Evolutionary conservation across 768 basidiomycete species (phyloP).

Genomic region (Pseudohyphozyma bogoriensis): DNA sequence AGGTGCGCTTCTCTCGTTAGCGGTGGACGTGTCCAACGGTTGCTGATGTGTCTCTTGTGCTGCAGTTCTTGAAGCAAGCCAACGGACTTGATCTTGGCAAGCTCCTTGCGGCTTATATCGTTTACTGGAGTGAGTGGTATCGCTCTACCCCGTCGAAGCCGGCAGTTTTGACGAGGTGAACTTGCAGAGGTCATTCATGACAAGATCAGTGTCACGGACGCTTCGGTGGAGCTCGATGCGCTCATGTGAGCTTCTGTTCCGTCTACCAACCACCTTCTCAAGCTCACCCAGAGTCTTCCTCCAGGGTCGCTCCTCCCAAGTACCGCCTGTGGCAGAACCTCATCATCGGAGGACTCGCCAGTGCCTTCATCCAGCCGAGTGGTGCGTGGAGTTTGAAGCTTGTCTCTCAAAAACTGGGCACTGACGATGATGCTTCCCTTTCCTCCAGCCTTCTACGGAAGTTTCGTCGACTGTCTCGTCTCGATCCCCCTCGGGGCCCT

Average conservation of each 20-base stretch:
- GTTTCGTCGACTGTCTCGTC: slow-evolving; percentile 64
- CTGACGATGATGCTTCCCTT: slow-evolving; percentile 27
- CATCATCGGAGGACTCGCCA: slow-evolving; percentile 55
- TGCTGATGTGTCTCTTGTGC: neutral
- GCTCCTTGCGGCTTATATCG: slow-evolving; percentile 41
- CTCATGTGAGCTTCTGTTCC: slow-evolving; percentile 62
- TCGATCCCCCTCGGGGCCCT: slow-evolving; percentile 66
- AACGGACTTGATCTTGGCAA: slow-evolving; percentile 63
- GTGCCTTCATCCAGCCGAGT: slow-evolving; percentile 19
- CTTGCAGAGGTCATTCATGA: slow-evolving; percentile 65
- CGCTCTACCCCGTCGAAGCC: slow-evolving; percentile 47
- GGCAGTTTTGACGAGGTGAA: neutral
- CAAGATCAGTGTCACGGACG: slow-evolving; percentile 61
- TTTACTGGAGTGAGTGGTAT: slow-evolving; percentile 40
- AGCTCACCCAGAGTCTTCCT: too few relatives aligned
- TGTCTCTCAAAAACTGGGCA: neutral
- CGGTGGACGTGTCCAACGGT: neutral
- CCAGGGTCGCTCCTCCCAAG: too few relatives aligned
- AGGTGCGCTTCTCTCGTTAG: slow-evolving; percentile 47
- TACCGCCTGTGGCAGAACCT: slow-evolving; percentile 49
- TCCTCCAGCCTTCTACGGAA: slow-evolving; percentile 60
- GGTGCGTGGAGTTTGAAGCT: neutral
- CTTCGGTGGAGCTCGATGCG: slow-evolving; percentile 56
- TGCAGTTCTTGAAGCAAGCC: slow-evolving; percentile 34
- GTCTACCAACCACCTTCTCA: slow-evolving; percentile 47